Conservation (phyloP, 768 basidiomycete genomes). For the Russula foetens region DNA sequence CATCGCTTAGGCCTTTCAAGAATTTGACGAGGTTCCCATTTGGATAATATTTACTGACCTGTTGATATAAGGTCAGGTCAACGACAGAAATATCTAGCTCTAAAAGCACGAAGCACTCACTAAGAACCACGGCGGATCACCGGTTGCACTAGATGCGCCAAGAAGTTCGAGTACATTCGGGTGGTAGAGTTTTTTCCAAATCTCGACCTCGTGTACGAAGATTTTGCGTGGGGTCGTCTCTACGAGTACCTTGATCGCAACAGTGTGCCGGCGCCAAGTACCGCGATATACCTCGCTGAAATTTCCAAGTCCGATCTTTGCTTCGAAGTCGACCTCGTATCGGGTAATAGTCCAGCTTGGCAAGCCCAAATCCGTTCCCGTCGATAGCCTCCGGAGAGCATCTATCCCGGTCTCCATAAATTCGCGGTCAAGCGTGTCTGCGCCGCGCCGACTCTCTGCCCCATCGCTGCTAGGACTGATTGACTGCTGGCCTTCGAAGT, state of each 20-base stretch:
- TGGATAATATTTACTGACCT: slow-evolving; percentile 61
- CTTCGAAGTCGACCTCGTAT: slow-evolving; percentile 68
- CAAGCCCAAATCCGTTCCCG: slow-evolving; percentile 27
- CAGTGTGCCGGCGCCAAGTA: slow-evolving; percentile 54
- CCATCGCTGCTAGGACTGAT: not conserved
- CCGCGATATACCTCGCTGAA: slow-evolving; percentile 78
- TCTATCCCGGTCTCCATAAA: slow-evolving; percentile 70
- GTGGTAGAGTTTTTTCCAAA: slow-evolving; percentile 66
- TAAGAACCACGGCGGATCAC: slow-evolving; percentile 70
- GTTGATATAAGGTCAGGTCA: not conserved
- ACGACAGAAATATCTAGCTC: slow-evolving; percentile 15
- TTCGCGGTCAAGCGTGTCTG: slow-evolving; percentile 53
- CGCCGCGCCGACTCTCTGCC: slow-evolving; percentile 12
- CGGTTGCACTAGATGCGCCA: slow-evolving; percentile 66
- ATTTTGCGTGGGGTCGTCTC: slow-evolving; percentile 50
- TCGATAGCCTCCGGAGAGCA: slow-evolving; percentile 55
- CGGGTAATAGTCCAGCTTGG: slow-evolving; percentile 78
- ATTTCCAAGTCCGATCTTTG: slow-evolving; percentile 62
- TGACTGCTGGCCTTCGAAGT: not conserved
- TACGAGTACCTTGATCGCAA: slow-evolving; percentile 68
- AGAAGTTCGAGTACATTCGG: slow-evolving; percentile 64
- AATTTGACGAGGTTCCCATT: slow-evolving; percentile 57
- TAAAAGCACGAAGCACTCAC: slow-evolving; percentile 5
- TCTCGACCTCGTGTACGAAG: slow-evolving; percentile 61
- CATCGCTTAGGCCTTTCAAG: slow-evolving; percentile 32